Base-by-base conservation (phyloP, 805 yeast genomes). In the Saturnispora bothae region DNA sequence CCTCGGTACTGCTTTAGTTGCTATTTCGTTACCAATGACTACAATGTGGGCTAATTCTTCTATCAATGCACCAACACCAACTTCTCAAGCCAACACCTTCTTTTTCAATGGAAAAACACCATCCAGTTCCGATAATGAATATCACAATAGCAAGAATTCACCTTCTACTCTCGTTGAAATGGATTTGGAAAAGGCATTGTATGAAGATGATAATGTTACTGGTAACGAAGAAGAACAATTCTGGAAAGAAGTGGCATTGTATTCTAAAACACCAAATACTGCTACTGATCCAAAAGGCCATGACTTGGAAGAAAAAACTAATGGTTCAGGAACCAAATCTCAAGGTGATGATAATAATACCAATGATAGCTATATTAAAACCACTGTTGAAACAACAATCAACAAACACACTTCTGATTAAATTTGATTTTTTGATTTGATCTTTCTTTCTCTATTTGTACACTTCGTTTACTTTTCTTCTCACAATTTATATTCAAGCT, bases 1-100 rank as follows among this genome's bases (percentile, higher is more conserved):
- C 3, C 51, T 82, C 21, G 74, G 83, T 2, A 60, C 74, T 2
- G 61, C 82, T 18, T 48, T 85, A 5, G 77, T 81, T 15, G 79
- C 81, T 0, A 52, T 83, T 20, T 81, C 88, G 3, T 63, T 86
- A 38, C 96, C 96, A 1, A 57, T 88, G 34, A 76, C 95, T 0
- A 74, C 95, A 0, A 70, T 86, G 71, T 86, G 96, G 96, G 94
- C 96, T 0, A 64, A 78, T 4, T 64, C 85, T 2, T 66, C 79
- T 1, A 76, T 78, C 48, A 72, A 71, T 40, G 51, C 66, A 2
- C 40, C 67, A 3, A 48, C 47, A 7, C 68, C 77, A 17, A 59
- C 61, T 3, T 64, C 76, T 1, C 46, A 56, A 5, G 48, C 51
- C 12, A 50, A 51, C 34, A 46, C 53, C 1, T 48, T 45, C 36